phyloP scores from a whole-genome alignment of 2,329 filamentous ascomycete species.

The Stemphylium beticola region DNA sequence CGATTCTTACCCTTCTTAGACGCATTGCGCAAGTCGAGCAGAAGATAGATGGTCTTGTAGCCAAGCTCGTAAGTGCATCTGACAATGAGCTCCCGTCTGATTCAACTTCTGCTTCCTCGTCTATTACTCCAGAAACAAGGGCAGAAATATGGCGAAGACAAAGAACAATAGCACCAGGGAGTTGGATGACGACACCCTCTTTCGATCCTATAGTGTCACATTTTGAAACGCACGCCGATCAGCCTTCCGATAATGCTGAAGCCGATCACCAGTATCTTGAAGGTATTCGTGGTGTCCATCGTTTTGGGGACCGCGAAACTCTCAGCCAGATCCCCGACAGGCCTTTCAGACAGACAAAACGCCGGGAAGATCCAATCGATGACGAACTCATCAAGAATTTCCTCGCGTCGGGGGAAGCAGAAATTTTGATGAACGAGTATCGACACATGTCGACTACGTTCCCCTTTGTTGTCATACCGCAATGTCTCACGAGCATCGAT shows the following conservation, averaged over 20 bases:
- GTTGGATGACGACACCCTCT: slow-evolving; percentile 35
- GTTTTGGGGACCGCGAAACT: slow-evolving; percentile 26
- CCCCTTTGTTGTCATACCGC: slow-evolving; percentile 39
- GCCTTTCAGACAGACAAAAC: slow-evolving; percentile 23
- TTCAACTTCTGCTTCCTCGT: not conserved
- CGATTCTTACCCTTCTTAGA: slow-evolving; percentile 16
- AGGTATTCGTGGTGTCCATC: slow-evolving; percentile 35
- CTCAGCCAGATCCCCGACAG: slow-evolving; percentile 13
- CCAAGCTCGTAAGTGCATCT: slow-evolving; percentile 32
- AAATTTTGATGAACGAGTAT: slow-evolving; percentile 34
- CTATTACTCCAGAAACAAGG: not conserved
- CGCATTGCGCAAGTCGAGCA: slow-evolving; percentile 46
- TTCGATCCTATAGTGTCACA: slow-evolving; percentile 22
- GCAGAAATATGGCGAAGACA: slow-evolving; percentile 2
- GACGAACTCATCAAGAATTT: slow-evolving; percentile 27
- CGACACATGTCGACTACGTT: slow-evolving; percentile 25
- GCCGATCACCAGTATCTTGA: slow-evolving; percentile 33
- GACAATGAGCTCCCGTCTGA: not conserved
- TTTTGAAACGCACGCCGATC: slow-evolving; percentile 10
- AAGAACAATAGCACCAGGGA: slow-evolving; percentile 27
- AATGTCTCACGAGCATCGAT: slow-evolving; percentile 18
- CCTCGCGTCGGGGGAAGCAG: slow-evolving; percentile 33
- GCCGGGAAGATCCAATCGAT: slow-evolving; percentile 30
- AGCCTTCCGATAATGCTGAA: slow-evolving; percentile 17
- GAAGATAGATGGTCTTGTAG: slow-evolving; percentile 45